Evolutionary conservation across 1,284 basidiomycete species (phyloP).

Genomic region (Amylostereum chailletii): DNA sequence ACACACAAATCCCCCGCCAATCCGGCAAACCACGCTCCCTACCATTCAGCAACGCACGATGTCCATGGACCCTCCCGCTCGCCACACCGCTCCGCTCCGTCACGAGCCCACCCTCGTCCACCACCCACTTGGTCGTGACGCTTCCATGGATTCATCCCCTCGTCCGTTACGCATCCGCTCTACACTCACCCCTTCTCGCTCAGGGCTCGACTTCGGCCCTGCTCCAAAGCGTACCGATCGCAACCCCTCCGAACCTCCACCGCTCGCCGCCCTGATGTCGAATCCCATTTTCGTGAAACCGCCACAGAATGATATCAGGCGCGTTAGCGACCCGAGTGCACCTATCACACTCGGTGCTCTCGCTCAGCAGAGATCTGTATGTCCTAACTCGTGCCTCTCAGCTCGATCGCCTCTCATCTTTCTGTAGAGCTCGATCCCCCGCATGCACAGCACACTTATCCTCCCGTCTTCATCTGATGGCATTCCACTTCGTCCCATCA

Average conservation of each 20-base stretch:
- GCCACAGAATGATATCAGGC: slow-evolving; percentile 30
- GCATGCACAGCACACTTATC: slow-evolving; percentile 41
- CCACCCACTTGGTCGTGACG: slow-evolving; percentile 30
- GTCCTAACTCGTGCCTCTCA: slow-evolving; percentile 13
- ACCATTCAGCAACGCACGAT: slow-evolving; percentile 38
- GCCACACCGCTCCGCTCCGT: slow-evolving; percentile 15
- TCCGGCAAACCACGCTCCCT: not conserved
- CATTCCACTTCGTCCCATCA: slow-evolving; percentile 27
- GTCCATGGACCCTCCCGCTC: slow-evolving; percentile 49
- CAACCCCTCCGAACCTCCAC: slow-evolving; percentile 58
- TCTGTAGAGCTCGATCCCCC: slow-evolving; percentile 29
- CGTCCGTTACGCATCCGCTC: slow-evolving; percentile 54
- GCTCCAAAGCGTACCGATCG: slow-evolving; percentile 27
- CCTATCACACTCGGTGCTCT: slow-evolving; percentile 52
- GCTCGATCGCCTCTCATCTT: not conserved
- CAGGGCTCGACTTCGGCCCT: slow-evolving; percentile 40
- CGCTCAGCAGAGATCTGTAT: slow-evolving; percentile 46
- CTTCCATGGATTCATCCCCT: slow-evolving; percentile 26
- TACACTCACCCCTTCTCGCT: slow-evolving; percentile 60
- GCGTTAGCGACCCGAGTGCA: slow-evolving; percentile 19
- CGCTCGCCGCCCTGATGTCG: slow-evolving; percentile 44
- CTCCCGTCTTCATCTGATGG: slow-evolving; percentile 29
- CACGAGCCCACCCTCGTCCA: slow-evolving; percentile 7
- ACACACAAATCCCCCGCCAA: slow-evolving; percentile 9
- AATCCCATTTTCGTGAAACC: slow-evolving; percentile 65